Conservation (phyloP, 2,329 filamentous ascomycete genomes). For the Cordyceps sp. region DNA sequence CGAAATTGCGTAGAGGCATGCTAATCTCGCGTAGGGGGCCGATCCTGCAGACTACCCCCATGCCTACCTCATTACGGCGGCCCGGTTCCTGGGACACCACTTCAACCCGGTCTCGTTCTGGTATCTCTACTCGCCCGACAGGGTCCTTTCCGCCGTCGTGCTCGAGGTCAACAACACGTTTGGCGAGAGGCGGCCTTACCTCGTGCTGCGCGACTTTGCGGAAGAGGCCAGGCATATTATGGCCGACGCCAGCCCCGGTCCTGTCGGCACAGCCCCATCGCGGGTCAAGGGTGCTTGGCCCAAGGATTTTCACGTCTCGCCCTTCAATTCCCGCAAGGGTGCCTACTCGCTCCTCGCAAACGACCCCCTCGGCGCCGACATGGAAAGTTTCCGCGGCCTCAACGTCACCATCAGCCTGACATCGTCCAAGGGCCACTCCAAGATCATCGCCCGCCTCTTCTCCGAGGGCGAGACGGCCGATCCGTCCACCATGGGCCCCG, state of each 20-base stretch:
- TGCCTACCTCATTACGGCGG: conserved; percentile 56
- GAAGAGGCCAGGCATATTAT: conserved; percentile 7
- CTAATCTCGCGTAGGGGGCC: conserved; percentile 28
- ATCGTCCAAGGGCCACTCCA: conserved; percentile 42
- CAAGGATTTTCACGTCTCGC: conserved; percentile 65
- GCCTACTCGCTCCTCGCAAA: conserved; percentile 31
- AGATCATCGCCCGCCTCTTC: conserved; percentile 43
- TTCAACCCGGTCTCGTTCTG: conserved; percentile 69
- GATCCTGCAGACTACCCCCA: conserved; percentile 43
- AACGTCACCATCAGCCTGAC: conserved; percentile 43
- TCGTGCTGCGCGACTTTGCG: conserved; percentile 11
- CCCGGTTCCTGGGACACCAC: conserved; percentile 50
- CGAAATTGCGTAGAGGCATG: background rate
- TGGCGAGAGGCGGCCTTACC: conserved; percentile 40
- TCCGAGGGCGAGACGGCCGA: conserved; percentile 34
- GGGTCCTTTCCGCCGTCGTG: conserved; percentile 45
- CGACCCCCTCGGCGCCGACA: conserved; percentile 24
- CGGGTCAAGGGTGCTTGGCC: conserved; percentile 35
- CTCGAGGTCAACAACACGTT: conserved; percentile 67
- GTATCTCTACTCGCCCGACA: conserved; percentile 51
- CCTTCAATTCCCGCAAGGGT: conserved; percentile 50
- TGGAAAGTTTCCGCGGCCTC: conserved; percentile 24
- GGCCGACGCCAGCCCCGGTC: background rate
- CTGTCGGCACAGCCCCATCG: background rate
- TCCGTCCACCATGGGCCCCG: conserved; percentile 23